A percentile compares a stretch with the other conserved stretches of the same genome.
These are phyloP conservation scores for Gossypioides kirkii DNA, from an alignment of 345 rosid species.

Conservation along the genomic window DNA sequence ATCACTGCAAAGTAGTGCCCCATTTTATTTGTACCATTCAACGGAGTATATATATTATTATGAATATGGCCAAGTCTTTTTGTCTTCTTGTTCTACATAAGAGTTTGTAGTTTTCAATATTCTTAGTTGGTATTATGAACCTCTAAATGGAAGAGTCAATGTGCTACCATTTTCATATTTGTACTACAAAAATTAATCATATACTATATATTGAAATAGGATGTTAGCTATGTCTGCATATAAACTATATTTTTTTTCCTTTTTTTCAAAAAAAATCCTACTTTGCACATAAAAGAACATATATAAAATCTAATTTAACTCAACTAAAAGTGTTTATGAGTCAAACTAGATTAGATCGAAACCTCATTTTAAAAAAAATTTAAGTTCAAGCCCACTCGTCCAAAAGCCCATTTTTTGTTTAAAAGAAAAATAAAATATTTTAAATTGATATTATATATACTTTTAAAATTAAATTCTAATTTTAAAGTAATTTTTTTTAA, in stretches of 20 bases:
- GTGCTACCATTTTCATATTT: neutral
- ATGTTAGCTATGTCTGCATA: neutral
- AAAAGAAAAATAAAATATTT: too few species aligned
- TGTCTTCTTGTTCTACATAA: neutral
- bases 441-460: too few species aligned
- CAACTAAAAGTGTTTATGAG: too few species aligned
- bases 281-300: neutral
- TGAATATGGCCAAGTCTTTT: neutral
- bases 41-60: neutral
- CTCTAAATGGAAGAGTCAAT: neutral
- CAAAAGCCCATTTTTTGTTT: too few species aligned
- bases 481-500: too few species aligned
- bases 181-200: neutral
- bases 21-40: neutral
- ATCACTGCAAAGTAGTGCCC: neutral
- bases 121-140: neutral
- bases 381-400: too few species aligned
- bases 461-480: too few species aligned
- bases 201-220: neutral
- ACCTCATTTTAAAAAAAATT: too few species aligned
- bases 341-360: too few species aligned
- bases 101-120: neutral
- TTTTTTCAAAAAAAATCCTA: neutral
- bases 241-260: neutral
- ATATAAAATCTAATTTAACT: too few species aligned